phyloP scores from a whole-genome alignment of 768 basidiomycete genomes.

The Lentinula raphanica region DNA sequence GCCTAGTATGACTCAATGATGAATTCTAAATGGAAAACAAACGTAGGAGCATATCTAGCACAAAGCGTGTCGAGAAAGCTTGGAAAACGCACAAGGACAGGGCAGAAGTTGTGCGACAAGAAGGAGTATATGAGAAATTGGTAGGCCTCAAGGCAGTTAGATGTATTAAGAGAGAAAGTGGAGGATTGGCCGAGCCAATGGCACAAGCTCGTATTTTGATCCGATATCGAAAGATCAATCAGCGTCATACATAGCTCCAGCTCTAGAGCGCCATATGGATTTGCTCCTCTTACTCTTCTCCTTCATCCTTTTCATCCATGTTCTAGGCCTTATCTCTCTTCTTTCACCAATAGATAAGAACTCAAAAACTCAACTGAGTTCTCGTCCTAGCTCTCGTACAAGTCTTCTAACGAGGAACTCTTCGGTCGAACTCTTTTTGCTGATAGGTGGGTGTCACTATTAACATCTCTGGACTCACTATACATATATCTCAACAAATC shows the following conservation, averaged over 20 bases:
- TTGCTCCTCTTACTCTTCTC: not conserved
- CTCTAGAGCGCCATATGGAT: constrained; percentile 2
- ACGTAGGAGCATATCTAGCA: not conserved
- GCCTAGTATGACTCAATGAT: too few relatives aligned
- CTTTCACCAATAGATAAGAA: not conserved
- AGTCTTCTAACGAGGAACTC: not conserved
- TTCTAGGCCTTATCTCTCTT: constrained; percentile 1
- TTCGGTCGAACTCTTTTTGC: not conserved
- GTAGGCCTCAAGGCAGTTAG: too few relatives aligned
- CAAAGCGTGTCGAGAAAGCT: not conserved
- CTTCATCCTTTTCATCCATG: not conserved
- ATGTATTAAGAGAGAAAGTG: not conserved
- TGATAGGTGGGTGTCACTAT: not conserved
- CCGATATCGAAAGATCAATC: not conserved
- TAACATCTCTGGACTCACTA: not conserved
- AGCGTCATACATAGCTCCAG: not conserved
- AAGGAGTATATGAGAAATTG: not conserved
- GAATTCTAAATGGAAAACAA: not conserved
- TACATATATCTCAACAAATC: not conserved
- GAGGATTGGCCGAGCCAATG: too few relatives aligned
- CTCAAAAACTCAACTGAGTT: not conserved
- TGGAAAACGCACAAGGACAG: not conserved
- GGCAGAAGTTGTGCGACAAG: not conserved
- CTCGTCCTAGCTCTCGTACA: not conserved
- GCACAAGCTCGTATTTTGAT: not conserved